Evolutionary conservation across 108 stramenopile species (phyloP).

Genomic region (Nannochloropsis salina): DNA sequence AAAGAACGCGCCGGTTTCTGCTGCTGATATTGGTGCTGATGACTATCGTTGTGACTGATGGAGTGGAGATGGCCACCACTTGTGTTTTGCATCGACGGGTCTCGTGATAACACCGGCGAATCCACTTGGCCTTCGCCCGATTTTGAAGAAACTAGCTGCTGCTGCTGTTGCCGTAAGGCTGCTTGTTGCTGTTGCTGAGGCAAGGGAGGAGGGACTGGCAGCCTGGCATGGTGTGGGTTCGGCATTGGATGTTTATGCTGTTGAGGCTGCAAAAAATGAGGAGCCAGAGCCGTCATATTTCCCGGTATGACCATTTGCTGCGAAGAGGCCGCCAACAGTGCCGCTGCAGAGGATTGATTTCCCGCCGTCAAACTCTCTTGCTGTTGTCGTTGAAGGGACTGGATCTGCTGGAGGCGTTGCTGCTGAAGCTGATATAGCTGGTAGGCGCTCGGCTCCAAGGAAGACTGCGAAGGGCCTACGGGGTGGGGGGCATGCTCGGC

Average conservation of each 20-base stretch:
- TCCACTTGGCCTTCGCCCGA: not conserved
- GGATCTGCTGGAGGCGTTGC: not conserved
- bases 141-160: not conserved
- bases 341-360: not conserved
- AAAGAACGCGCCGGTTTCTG: not conserved
- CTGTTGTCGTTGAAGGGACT: constrained; percentile 13
- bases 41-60: not conserved
- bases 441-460: not conserved
- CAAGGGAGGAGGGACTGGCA: not conserved
- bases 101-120: not conserved
- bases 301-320: not conserved
- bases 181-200: constrained; percentile 3
- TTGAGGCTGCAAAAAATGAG: not conserved
- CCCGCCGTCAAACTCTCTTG: not conserved
- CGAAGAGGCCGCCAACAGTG: not conserved
- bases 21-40: not conserved
- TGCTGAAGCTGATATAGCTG: not conserved
- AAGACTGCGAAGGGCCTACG: not conserved
- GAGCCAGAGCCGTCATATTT: not conserved
- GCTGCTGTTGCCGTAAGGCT: not conserved
- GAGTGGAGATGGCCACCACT: not conserved
- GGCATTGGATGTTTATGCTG: not conserved
- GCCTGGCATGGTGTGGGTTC: not conserved
- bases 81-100: no score
- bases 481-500: not conserved